Base-by-base conservation (phyloP, 257 asterid species). In the Scutellaria galericulata region DNA sequence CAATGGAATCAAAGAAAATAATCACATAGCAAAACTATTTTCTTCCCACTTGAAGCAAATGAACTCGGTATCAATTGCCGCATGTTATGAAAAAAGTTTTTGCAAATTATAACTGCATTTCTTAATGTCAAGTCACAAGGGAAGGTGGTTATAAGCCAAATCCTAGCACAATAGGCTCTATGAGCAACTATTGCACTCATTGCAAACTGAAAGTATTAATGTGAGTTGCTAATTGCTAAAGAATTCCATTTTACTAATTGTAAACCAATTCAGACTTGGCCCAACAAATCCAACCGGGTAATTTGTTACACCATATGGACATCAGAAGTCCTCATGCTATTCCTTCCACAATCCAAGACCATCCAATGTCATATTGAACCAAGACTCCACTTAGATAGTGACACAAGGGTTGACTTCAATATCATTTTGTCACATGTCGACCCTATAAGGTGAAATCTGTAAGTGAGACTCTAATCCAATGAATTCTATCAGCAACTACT, bases 1-100 rank as follows among this genome's bases (percentile, higher is more conserved):
- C 27, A 66, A 72, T 11, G 39, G 64, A 68, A 53, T 7, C 27
- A 66, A 54, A 74, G 68, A 67, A 54, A 73, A 40, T 8, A 65
- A 41, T 75, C 76, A 48, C 72, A 76, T 6, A 72, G 64, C 11
- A 63, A 66, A 68, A 56, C 44, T 31, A 52, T 48, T 67, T 66
- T 39, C 55, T 72, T 64, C 75, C 60, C 9, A 53, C 68, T 56
- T 64, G 51, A 61, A 73, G 66, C 53, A 73, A 53, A 58, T 75
- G 52, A 60, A 65, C 79, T 45, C 48, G 50, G 44, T 42, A 52
- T 44, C 10, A 50, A 35, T 45, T 61, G 68, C 69, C 18, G 37
- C 59, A 54, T 73, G 40, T 20, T 18, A 79, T 5, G 11, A 39
- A 53, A 3, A 47, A 35, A 66, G 40, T 51, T 35, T 44, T 58